Base-by-base conservation (phyloP, 2,329 filamentous ascomycete genomes). In the Gaeumannomyces tritici region DNA sequence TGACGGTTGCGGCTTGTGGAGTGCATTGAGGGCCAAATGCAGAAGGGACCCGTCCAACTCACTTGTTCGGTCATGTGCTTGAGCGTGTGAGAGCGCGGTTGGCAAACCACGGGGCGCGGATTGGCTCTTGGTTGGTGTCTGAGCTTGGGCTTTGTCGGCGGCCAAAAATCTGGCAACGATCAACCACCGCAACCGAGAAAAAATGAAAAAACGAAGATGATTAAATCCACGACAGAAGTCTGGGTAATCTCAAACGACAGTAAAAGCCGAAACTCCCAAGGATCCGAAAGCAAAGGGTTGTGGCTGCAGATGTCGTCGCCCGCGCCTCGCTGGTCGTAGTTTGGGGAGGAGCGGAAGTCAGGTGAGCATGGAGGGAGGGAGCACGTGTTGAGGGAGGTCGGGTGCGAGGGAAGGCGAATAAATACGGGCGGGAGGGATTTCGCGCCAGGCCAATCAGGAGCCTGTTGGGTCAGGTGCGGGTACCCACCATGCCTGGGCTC, bases 321-420 rank as follows among this genome's bases (percentile, higher is more conserved):
- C n/a, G 55, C 28, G 42, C 42, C 42, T 51, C n/a, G 42, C 42
- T 51, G 42, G 42, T 51, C n/a, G 35, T 51, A 42, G 24, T 54
- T 54, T 55, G 59, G 35, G 62, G 62, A 63, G 59, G 60, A 51
- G 59, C 58, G 59, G 59, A 63, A 63, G 62, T 63, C 62, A 63
- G 62, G 62, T 63, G 62, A 63, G 62, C 62, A 29, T n/a, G n/a
- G n/a, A n/a, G 55, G 60, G 33, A 60, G 42, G 42, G 42, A 61
- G 33, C 62, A 63, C 62, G 62, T 63, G 62, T 51, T 51, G 42
- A 21, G 42, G 21, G 42, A 51, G 42, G 42, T 51, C 42, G 42
- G 42, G 42, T 51, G 42, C 42, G 42, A 51, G 42, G 42, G 18
- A 51, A 6, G 42, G 42, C 42, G 42, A 51, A n/a, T 51, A 51